Conservation (phyloP, 257 asterid species). For the Henckelia pumila region DNA sequence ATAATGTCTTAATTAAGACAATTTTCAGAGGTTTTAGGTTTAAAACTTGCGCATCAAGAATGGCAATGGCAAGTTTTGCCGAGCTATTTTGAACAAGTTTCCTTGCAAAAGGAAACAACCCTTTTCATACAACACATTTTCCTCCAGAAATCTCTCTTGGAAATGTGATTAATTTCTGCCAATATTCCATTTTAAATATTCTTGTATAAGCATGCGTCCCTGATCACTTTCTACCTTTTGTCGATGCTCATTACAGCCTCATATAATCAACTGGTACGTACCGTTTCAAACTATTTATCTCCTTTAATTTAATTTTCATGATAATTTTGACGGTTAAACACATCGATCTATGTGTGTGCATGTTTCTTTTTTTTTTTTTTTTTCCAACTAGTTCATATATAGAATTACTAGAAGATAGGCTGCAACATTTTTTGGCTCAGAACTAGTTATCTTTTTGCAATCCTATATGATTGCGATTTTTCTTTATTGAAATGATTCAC, state of each 20-base stretch:
- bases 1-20: constrained; percentile 28
- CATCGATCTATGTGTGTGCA: no score
- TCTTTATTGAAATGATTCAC: not conserved
- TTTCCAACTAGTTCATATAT: not conserved
- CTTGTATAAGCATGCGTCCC: constrained; percentile 2
- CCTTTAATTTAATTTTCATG: not conserved
- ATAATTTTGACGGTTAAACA: no score
- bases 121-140: constrained; percentile 21
- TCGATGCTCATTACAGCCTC: constrained; percentile 20
- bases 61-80: not conserved
- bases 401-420: not conserved
- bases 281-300: not conserved
- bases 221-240: constrained; percentile 19
- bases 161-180: constrained; percentile 12
- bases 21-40: constrained; percentile 23
- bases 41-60: constrained; percentile 15
- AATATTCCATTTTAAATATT: not conserved
- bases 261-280: constrained; percentile 36
- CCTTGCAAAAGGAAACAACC: constrained; percentile 12
- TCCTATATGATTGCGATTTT: not conserved
- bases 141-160: constrained; percentile 32
- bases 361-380: not conserved
- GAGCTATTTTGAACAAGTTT: constrained; percentile 24
- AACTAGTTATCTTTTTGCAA: not conserved
- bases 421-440: not conserved